Percentiles rank a stretch among this genome's conserved stretches.
phyloP scores from a whole-genome alignment of 139 green algal genomes.

The Pseudopediastrum boryanum region DNA sequence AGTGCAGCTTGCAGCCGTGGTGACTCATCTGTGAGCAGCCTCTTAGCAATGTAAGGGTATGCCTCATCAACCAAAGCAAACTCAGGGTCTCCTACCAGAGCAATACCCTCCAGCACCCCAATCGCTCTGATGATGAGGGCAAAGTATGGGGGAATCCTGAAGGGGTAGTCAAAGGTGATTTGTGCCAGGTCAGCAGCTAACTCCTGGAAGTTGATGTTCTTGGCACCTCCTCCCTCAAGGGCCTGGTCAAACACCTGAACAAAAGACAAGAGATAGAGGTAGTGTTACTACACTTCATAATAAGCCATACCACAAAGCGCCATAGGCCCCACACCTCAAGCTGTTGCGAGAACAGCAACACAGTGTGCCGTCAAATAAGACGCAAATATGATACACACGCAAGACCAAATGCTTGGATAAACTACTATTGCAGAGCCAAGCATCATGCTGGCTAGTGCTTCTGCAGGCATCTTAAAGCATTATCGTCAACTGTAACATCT shows the following conservation, averaged over 20 bases:
- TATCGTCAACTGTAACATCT: no score
- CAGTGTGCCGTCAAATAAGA: neutral
- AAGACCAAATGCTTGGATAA: no score
- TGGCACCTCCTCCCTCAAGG: constrained; percentile 90
- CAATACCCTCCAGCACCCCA: constrained; percentile 89
- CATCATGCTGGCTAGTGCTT: no score
- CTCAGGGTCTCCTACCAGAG: constrained; percentile 84
- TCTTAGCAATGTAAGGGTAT: constrained; percentile 96
- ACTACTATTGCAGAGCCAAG: no score
- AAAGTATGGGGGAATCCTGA: constrained; percentile 85
- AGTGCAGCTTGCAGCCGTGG: constrained; percentile 86
- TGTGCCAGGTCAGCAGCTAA: constrained; percentile 96
- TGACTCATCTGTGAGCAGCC: constrained; percentile 92
- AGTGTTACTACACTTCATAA: neutral
- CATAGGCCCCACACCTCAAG: no score
- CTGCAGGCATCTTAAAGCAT: no score
- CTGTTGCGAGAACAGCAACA: no score
- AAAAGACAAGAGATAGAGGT: neutral
- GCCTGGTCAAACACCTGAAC: constrained; percentile 65
- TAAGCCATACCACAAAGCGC: no score
- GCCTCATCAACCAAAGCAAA: constrained; percentile 98
- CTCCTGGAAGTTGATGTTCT: constrained; percentile 98
- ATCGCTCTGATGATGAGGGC: constrained; percentile 94
- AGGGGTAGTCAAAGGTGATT: constrained; percentile 99
- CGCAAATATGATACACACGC: no score